Percentiles rank a stretch among this genome's conserved stretches.
These are phyloP conservation scores for Cyberlindnera maritima DNA, from an alignment of 805 yeast species.

Conservation along the genomic window DNA sequence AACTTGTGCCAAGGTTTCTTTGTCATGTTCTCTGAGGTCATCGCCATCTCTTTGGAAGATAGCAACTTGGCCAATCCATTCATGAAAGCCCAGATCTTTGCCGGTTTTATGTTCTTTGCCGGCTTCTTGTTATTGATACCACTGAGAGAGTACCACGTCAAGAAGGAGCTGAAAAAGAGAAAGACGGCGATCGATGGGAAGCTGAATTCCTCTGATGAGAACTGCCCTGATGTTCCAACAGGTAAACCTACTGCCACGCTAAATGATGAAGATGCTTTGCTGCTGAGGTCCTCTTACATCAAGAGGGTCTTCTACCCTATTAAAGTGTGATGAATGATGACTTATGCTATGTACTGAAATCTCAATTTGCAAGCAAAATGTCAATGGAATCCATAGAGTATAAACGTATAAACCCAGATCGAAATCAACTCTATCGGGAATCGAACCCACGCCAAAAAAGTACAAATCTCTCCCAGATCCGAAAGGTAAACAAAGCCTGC, in stretches of 20 bases:
- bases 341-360: no score
- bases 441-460: background rate
- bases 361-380: no score
- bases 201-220: background rate
- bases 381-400: no score
- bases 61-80: constrained; percentile 38
- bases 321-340: constrained; percentile 1
- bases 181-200: background rate
- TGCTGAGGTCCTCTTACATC: background rate
- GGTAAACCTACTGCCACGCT: background rate
- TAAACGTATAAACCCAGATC: background rate
- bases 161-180: constrained; percentile 27
- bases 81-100: constrained; percentile 56
- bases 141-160: constrained; percentile 49
- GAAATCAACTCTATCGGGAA: background rate
- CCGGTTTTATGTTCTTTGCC: constrained; percentile 46
- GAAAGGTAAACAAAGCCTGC: constrained; percentile 15
- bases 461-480: background rate
- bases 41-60: constrained; percentile 47
- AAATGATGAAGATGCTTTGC: background rate
- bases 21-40: constrained; percentile 48
- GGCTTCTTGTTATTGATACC: constrained; percentile 41
- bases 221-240: background rate
- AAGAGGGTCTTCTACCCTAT: constrained; percentile 1
- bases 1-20: constrained; percentile 31